Conservation (phyloP, 1,139 yeast genomes). For the Zygosaccharomyces sapae region DNA sequence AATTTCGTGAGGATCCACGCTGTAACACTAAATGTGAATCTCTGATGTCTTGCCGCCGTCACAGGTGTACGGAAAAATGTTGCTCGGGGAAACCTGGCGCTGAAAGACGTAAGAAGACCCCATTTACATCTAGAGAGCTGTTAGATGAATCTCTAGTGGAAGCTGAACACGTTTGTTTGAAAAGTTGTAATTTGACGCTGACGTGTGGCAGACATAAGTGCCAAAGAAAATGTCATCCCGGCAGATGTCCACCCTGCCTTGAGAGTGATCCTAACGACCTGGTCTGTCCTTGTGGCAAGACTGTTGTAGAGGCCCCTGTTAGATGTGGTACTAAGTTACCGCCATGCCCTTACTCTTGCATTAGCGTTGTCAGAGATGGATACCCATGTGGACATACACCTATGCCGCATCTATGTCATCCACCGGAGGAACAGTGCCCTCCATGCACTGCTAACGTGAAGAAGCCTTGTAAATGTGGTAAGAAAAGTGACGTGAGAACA, state of each 20-base stretch:
- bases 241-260: conserved; percentile 78
- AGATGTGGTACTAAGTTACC: conserved; percentile 78
- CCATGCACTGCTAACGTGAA: conserved; percentile 67
- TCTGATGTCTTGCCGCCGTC: conserved; percentile 74
- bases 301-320: conserved; percentile 78
- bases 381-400: conserved; percentile 71
- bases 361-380: conserved; percentile 39
- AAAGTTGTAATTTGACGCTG: conserved; percentile 60
- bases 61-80: conserved; percentile 65
- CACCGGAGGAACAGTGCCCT: conserved; percentile 60
- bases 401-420: conserved; percentile 75
- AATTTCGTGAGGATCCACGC: conserved; percentile 51
- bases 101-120: conserved; percentile 50
- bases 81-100: conserved; percentile 67
- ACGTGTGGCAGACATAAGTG: conserved; percentile 75
- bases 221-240: conserved; percentile 72
- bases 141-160: conserved; percentile 60
- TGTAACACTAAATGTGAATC: conserved; percentile 79
- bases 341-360: conserved; percentile 66
- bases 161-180: conserved; percentile 72
- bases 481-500: conserved; percentile 49
- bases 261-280: conserved; percentile 81
- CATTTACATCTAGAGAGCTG: conserved; percentile 39
- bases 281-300: conserved; percentile 79
- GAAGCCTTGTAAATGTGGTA: conserved; percentile 70